These are phyloP conservation scores for Magnusiomyces clavatus DNA, from an alignment of 1,139 yeast genomes.

Conservation along the genomic window DNA sequence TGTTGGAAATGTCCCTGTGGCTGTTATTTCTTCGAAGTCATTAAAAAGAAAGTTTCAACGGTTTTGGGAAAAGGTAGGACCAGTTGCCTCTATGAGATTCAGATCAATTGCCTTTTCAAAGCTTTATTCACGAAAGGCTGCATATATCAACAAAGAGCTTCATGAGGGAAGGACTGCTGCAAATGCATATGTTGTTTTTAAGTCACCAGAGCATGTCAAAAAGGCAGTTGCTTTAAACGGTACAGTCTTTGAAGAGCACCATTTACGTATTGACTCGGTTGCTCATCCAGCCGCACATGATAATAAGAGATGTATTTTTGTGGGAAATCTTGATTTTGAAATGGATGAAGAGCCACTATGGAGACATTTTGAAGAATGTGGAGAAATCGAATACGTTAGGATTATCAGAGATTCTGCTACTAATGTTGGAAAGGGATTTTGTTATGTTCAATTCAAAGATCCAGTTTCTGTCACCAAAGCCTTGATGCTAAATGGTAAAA, in stretches of 20 bases:
- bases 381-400: slow-evolving; percentile 80
- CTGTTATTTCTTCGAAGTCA: slow-evolving; percentile 57
- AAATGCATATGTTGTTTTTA: slow-evolving; percentile 82
- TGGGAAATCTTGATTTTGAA: slow-evolving; percentile 91
- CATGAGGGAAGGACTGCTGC: slow-evolving; percentile 73
- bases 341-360: slow-evolving; percentile 85
- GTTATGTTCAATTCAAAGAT: slow-evolving; percentile 86
- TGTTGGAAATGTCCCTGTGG: slow-evolving; percentile 53
- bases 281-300: slow-evolving; percentile 87
- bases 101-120: slow-evolving; percentile 89
- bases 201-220: slow-evolving; percentile 45
- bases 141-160: slow-evolving; percentile 72
- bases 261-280: slow-evolving; percentile 84
- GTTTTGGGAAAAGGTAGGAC: slow-evolving; percentile 20
- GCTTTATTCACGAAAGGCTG: slow-evolving; percentile 84
- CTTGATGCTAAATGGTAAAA: slow-evolving; percentile 64
- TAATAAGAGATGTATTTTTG: slow-evolving; percentile 75
- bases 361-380: slow-evolving; percentile 65
- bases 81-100: slow-evolving; percentile 42
- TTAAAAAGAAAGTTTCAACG: slow-evolving; percentile 57
- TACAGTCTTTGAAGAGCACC: slow-evolving; percentile 57
- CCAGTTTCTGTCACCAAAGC: slow-evolving; percentile 78
- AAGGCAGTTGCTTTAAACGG: slow-evolving; percentile 57
- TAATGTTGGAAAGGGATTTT: slow-evolving; percentile 95
- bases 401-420: slow-evolving; percentile 88